These are phyloP conservation scores for Cystoderma amianthinum DNA, from an alignment of 768 basidiomycete genomes.

Conservation along the genomic window DNA sequence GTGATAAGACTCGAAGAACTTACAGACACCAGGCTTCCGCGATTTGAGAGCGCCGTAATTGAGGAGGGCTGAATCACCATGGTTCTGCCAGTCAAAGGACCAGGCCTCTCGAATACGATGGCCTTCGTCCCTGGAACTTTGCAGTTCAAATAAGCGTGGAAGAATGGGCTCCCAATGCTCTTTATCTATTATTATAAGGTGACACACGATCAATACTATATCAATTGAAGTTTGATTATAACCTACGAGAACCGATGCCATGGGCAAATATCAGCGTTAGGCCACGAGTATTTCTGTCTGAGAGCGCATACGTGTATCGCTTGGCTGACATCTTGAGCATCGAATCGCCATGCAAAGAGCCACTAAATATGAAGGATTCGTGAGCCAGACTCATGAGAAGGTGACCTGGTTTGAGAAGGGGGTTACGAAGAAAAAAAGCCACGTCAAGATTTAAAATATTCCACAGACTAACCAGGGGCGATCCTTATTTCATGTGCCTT, in stretches of 20 bases:
- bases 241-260: constrained; percentile 40
- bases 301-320: constrained; percentile 25
- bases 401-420: too few species aligned
- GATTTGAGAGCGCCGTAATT: constrained; percentile 25
- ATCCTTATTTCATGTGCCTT: too few species aligned
- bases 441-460: too few species aligned
- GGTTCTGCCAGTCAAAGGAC: constrained; percentile 45
- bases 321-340: constrained; percentile 39
- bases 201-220: background rate
- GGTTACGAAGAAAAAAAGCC: too few species aligned
- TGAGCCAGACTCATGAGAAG: too few species aligned
- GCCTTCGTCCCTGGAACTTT: constrained; percentile 9
- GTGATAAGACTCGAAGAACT: constrained; percentile 8
- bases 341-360: too few species aligned
- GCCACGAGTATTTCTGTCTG: constrained; percentile 20
- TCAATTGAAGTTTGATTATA: background rate
- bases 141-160: constrained; percentile 24
- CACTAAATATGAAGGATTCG: too few species aligned
- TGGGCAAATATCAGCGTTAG: constrained; percentile 41
- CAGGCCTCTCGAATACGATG: constrained; percentile 35
- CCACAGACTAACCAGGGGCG: too few species aligned
- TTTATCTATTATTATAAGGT: constrained; percentile 41
- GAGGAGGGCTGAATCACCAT: constrained; percentile 39
- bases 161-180: constrained; percentile 50
- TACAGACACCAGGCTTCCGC: constrained; percentile 27